A percentile compares a stretch with the other conserved stretches of the same genome.
phyloP scores from a whole-genome alignment of 306 rosid genomes.

The Cercis canadensis region DNA sequence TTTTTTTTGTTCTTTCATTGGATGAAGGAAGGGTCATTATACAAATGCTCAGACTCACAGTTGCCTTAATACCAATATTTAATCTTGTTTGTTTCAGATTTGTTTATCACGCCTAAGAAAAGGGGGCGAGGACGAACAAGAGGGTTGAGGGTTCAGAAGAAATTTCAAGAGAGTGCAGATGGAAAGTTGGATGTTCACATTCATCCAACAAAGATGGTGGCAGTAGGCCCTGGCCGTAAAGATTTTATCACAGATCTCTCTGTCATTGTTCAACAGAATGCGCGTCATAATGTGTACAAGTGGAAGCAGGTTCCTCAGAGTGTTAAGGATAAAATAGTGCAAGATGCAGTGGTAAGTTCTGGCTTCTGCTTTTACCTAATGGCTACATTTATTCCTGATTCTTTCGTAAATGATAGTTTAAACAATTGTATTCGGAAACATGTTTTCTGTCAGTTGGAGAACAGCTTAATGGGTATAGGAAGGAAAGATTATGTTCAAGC shows the following conservation, averaged over 20 bases:
- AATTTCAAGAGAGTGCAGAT: slow-evolving; percentile 46
- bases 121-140: slow-evolving; percentile 43
- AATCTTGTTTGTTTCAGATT: slow-evolving; percentile 30
- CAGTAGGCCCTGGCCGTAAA: slow-evolving; percentile 53
- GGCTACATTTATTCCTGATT: too few relatives aligned
- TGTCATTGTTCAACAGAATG: slow-evolving; percentile 47
- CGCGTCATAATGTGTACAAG: slow-evolving; percentile 37
- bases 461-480: too few relatives aligned
- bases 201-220: slow-evolving; percentile 48
- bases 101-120: slow-evolving; percentile 18
- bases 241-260: slow-evolving; percentile 52
- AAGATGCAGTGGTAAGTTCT: slow-evolving; percentile 41
- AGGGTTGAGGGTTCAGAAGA: slow-evolving; percentile 40
- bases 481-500: too few relatives aligned
- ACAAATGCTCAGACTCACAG: too few relatives aligned
- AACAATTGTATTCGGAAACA: too few relatives aligned
- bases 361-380: too few relatives aligned
- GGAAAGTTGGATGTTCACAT: slow-evolving; percentile 55
- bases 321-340: slow-evolving; percentile 43
- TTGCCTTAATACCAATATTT: too few relatives aligned
- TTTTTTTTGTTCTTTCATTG: neutral
- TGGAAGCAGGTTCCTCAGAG: slow-evolving; percentile 47
- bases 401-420: too few relatives aligned
- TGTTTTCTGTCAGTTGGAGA: too few relatives aligned
- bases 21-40: neutral